These are phyloP conservation scores for Pythium coloratum DNA, from an alignment of 352 stramenopile genomes.

Conservation along the genomic window DNA sequence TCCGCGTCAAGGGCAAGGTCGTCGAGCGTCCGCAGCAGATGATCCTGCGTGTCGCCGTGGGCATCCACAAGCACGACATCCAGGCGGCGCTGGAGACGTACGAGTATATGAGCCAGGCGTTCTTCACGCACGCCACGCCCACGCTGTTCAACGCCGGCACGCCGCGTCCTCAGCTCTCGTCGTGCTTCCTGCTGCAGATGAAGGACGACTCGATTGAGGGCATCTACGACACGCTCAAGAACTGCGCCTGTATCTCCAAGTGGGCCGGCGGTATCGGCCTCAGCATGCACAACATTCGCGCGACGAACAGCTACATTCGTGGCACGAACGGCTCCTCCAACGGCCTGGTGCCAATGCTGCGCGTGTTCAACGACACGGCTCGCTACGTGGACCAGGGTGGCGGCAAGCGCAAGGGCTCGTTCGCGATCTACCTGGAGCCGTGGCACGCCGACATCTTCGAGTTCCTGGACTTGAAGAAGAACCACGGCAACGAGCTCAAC, in stretches of 20 bases:
- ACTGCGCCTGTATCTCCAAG: slow-evolving; percentile 99
- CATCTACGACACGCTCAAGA: slow-evolving; percentile 99
- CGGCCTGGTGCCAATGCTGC: slow-evolving; percentile 99
- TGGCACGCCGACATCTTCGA: slow-evolving; percentile 99
- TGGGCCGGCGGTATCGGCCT: slow-evolving; percentile 98
- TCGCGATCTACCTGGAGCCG: slow-evolving; percentile 99
- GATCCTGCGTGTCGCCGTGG: slow-evolving; percentile 97
- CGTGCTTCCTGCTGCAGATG: slow-evolving; percentile 98
- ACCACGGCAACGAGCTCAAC: slow-evolving; percentile 98
- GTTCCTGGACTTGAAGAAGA: slow-evolving; percentile 98
- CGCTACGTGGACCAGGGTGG: slow-evolving; percentile 99
- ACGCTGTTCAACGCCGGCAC: slow-evolving; percentile 99
- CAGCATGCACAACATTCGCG: slow-evolving; percentile 98
- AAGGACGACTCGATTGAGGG: slow-evolving; percentile 99
- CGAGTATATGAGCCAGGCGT: slow-evolving; percentile 96
- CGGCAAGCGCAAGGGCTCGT: slow-evolving; percentile 97
- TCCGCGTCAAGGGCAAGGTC: slow-evolving; percentile 95
- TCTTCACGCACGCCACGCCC: slow-evolving; percentile 98
- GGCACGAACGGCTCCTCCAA: slow-evolving; percentile 99
- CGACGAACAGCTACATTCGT: slow-evolving; percentile 96
- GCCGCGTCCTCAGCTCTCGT: slow-evolving; percentile 96
- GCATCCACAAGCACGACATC: slow-evolving; percentile 98
- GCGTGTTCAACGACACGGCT: slow-evolving; percentile 99
- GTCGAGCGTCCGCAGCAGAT: slow-evolving; percentile 98
- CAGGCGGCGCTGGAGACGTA: slow-evolving; percentile 96